These are phyloP conservation scores for Rutstroemia sp. DNA, from an alignment of 2,329 filamentous ascomycete species.

Conservation along the genomic window DNA sequence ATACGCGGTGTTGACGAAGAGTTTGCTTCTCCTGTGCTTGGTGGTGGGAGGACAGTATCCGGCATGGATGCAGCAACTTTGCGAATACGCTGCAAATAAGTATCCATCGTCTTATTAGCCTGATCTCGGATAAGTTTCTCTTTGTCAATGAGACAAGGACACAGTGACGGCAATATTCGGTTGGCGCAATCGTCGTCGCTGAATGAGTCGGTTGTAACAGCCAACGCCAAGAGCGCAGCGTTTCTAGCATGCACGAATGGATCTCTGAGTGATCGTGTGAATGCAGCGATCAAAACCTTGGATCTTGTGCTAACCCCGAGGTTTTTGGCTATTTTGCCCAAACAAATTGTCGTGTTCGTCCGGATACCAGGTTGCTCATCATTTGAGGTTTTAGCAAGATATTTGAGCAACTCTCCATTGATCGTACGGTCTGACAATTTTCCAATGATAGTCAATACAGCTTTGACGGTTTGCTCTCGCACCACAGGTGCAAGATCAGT, in stretches of 20 bases:
- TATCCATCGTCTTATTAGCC: slow-evolving; percentile 79
- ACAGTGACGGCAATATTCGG: slow-evolving; percentile 77
- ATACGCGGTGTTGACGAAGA: slow-evolving; percentile 57
- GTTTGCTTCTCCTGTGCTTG: slow-evolving; percentile 40
- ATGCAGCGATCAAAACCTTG: slow-evolving; percentile 90
- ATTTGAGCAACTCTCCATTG: slow-evolving; percentile 85
- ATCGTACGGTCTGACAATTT: slow-evolving; percentile 90
- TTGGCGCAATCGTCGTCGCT: slow-evolving; percentile 81
- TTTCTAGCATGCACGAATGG: slow-evolving; percentile 93
- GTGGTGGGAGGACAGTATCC: slow-evolving; percentile 68
- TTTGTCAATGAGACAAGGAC: slow-evolving; percentile 82
- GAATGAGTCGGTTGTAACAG: slow-evolving; percentile 80
- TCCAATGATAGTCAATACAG: slow-evolving; percentile 75
- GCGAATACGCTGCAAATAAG: slow-evolving; percentile 75
- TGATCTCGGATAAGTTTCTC: slow-evolving; percentile 93
- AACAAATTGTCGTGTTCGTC: slow-evolving; percentile 95
- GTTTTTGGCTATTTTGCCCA: slow-evolving; percentile 92
- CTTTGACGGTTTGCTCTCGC: slow-evolving; percentile 92
- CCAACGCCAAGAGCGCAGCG: slow-evolving; percentile 77
- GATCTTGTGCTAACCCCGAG: slow-evolving; percentile 69
- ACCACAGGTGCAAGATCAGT: slow-evolving; percentile 87
- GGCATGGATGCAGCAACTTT: slow-evolving; percentile 74
- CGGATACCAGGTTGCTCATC: slow-evolving; percentile 96
- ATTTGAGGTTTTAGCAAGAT: slow-evolving; percentile 92
- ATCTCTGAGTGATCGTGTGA: slow-evolving; percentile 80